Conservation (phyloP, 2,329 filamentous ascomycete species). For the Phaeoacremonium minimum region DNA sequence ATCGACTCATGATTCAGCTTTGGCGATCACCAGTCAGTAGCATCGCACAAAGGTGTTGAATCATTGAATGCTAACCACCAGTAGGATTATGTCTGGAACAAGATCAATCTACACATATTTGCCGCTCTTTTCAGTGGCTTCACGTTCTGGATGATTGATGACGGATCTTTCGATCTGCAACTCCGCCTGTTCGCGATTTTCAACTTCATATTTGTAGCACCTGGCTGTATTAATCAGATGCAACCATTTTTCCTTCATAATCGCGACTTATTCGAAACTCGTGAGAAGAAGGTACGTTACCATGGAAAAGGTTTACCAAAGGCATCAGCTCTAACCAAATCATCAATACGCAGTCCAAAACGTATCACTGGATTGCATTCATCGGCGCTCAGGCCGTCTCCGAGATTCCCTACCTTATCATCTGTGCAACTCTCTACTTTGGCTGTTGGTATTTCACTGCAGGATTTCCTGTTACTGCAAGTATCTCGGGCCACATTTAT, state of each 20-base stretch:
- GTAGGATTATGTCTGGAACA: conserved; percentile 62
- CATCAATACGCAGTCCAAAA: too few species aligned
- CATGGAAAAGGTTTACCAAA: too few species aligned
- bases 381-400: conserved; percentile 59
- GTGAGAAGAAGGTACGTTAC: conserved; percentile 58
- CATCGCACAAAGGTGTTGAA: too few species aligned
- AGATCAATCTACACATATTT: conserved; percentile 23
- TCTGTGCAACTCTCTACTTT: conserved; percentile 63
- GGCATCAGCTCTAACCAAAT: too few species aligned
- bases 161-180: conserved; percentile 58
- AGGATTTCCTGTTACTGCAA: conserved; percentile 51
- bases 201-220: conserved; percentile 70
- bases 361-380: conserved; percentile 73
- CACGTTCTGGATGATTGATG: conserved; percentile 61
- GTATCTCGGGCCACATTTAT: conserved; percentile 25
- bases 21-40: conserved; percentile 36
- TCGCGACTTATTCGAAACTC: conserved; percentile 62
- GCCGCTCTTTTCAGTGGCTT: conserved; percentile 61
- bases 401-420: conserved; percentile 65
- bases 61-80: conserved; percentile 35
- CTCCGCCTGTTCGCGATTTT: conserved; percentile 71
- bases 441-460: conserved; percentile 68
- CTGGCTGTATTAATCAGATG: conserved; percentile 70
- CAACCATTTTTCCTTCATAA: conserved; percentile 67
- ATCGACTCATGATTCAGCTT: conserved; percentile 57